Conservation (phyloP, 352 stramenopile species). For the Phytopythium helicoides region DNA sequence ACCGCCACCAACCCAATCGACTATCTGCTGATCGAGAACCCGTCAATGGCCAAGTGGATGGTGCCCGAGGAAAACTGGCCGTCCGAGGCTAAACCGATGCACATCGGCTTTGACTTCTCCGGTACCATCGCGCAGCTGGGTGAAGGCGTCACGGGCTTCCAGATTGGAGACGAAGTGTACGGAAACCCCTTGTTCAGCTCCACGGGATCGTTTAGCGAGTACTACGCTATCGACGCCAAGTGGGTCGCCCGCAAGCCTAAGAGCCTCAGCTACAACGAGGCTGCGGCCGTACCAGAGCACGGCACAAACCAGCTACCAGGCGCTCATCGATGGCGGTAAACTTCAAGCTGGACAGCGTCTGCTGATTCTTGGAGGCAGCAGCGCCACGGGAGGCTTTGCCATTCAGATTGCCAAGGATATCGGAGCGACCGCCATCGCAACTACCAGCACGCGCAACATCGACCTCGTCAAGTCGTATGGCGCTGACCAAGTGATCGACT, state of each 20-base stretch:
- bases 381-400: conserved; percentile 50
- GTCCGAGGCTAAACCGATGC: background rate
- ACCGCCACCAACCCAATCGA: no score
- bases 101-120: background rate
- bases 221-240: conserved; percentile 24
- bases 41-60: no score
- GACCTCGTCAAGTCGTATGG: conserved; percentile 43
- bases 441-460: conserved; percentile 37
- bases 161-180: conserved; percentile 28
- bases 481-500: conserved; percentile 51
- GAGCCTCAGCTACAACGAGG: conserved; percentile 31
- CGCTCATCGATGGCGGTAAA: conserved; percentile 19
- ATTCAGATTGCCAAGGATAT: conserved; percentile 57
- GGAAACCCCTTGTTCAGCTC: conserved; percentile 10
- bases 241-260: conserved; percentile 33
- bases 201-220: conserved; percentile 33
- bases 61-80: background rate
- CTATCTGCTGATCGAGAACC: no score
- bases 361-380: conserved; percentile 55
- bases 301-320: conserved; percentile 35
- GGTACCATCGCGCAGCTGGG: conserved; percentile 25
- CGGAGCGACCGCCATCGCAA: conserved; percentile 26
- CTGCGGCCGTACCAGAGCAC: conserved; percentile 30
- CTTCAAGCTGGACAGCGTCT: conserved; percentile 27
- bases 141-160: conserved; percentile 6